phyloP scores from a whole-genome alignment of 176 grass and related monocot species.

The Tuctoria greenei region DNA sequence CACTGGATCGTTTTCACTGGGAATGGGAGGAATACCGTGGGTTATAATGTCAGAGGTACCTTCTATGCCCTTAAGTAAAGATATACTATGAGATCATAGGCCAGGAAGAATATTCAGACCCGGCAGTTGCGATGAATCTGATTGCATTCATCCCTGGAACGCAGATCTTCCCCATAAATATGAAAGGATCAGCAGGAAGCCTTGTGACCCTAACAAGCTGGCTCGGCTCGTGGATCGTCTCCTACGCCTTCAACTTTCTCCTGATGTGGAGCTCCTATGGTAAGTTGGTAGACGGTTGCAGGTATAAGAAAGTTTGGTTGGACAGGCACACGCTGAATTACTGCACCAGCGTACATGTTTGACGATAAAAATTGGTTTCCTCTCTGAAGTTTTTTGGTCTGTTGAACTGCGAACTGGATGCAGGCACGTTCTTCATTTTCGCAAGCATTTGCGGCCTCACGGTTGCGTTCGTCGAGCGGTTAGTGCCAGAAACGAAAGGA shows the following conservation, averaged over 20 bases:
- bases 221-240: slow-evolving; percentile 75
- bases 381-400: neutral
- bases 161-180: slow-evolving; percentile 85
- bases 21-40: slow-evolving; percentile 90
- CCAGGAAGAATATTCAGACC: neutral
- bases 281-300: slow-evolving; percentile 19
- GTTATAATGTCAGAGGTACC: slow-evolving; percentile 91
- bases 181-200: slow-evolving; percentile 82
- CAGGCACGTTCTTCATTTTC: slow-evolving; percentile 83
- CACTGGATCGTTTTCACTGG: slow-evolving; percentile 74
- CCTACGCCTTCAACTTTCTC: slow-evolving; percentile 79
- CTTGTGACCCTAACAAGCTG: slow-evolving; percentile 84
- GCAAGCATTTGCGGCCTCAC: slow-evolving; percentile 61
- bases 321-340: neutral
- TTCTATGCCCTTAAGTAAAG: neutral
- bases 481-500: slow-evolving; percentile 88
- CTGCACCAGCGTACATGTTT: neutral
- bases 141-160: neutral
- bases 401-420: neutral
- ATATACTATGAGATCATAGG: neutral
- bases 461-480: slow-evolving; percentile 59
- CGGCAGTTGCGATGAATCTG: neutral
- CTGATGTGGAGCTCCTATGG: slow-evolving; percentile 70
- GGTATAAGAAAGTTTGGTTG: neutral
- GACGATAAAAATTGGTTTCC: neutral